phyloP scores from a whole-genome alignment of 2,329 filamentous ascomycete species.

The Botrytis fragariae region DNA sequence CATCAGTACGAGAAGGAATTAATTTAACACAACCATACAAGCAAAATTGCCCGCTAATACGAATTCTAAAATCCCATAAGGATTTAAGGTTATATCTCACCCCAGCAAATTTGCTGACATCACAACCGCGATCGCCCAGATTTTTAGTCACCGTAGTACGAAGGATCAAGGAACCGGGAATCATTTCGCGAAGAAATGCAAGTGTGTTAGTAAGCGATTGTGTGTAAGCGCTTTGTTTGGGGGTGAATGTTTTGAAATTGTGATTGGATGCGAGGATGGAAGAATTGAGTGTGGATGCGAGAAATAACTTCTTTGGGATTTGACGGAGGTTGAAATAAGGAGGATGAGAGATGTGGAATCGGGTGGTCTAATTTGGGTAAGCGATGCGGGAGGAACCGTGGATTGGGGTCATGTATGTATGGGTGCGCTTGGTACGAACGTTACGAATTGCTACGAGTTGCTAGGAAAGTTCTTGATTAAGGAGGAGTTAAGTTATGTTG shows the following conservation, averaged over 20 bases:
- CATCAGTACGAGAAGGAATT: conserved; percentile 5
- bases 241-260: background rate
- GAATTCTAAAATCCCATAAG: background rate
- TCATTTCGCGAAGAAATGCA: background rate
- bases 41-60: background rate
- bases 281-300: background rate
- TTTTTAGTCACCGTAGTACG: background rate
- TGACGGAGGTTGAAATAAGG: background rate
- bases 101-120: background rate
- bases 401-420: no score
- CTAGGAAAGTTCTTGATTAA: background rate
- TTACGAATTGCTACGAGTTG: background rate
- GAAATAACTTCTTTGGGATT: background rate
- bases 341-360: no score
- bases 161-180: background rate
- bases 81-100: background rate
- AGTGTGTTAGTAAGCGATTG: background rate
- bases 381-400: background rate
- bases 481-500: background rate
- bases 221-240: background rate
- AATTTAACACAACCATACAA: background rate
- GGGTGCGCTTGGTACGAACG: no score
- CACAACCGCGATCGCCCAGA: background rate
- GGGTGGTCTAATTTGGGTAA: background rate
- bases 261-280: background rate